Evolutionary conservation across 179 eudicot species (phyloP), one percentile per base, ranked within the genome.

Genomic region (Silene noctiflora): DNA sequence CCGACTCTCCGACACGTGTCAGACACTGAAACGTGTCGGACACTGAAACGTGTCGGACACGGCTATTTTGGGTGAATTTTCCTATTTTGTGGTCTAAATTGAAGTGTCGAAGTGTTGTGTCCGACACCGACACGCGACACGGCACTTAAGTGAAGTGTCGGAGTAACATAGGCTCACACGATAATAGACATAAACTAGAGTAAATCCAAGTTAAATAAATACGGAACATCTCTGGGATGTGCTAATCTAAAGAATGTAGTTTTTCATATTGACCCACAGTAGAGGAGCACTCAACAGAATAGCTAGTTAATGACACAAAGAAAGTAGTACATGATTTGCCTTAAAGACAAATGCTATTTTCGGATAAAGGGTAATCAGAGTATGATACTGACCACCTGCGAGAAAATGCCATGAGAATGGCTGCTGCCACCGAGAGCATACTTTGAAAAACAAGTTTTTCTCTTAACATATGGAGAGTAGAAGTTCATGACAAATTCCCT

Each of bases 391-490:
- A 82, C 87, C 85, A 76, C 20, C 69, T 24, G 82, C 35, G 79
- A 60, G 79, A 77, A 79, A 75, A 70, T 75, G 62, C 78, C 75
- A 27, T 13, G 39, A 46, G 78, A 80, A 42, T 82, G 82, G 75
- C 74, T 46, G 75, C 75, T 46, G 2, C 74, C 84, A 27, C 8
- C 61, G 70, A 25, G 39, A 69, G 22, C 24, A 68, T 77, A 76
- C 68, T 33, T 71, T 17, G 87, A 84, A 77, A 86, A 67, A 72
- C 90, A 87, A 81, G 84, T 84, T 76, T 77, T 86, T 72, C 69
- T 81, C 83, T 62, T 82, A 25, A 81, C 89, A 29, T 58, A 3
- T 27, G 81, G 78, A 74, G 82, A 81, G 68, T 67, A 87, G 75
- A 76, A 86, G n/a, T 74, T 59, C 8, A 39, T 70, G 62, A 84